These are phyloP conservation scores for Micromonas commoda DNA, from an alignment of 139 green algal species.

Conservation along the genomic window DNA sequence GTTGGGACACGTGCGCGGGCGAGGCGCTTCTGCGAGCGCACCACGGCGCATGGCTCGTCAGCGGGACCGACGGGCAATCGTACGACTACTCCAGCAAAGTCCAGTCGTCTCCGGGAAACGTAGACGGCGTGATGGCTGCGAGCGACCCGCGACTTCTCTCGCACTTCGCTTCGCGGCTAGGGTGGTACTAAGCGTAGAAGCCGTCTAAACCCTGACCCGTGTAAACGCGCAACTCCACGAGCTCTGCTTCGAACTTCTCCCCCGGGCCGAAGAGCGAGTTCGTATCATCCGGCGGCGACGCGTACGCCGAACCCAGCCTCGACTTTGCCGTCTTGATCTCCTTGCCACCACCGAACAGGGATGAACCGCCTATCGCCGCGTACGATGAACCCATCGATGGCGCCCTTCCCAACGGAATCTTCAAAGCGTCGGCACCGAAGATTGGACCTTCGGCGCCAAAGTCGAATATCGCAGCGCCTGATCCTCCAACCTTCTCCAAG, in stretches of 20 bases:
- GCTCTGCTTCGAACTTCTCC: not conserved
- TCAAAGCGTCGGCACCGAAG: slow-evolving; percentile 32
- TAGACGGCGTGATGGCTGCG: slow-evolving; percentile 13
- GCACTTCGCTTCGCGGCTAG: no score
- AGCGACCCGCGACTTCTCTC: no score
- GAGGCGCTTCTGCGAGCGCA: slow-evolving; percentile 26
- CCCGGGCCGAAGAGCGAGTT: slow-evolving; percentile 29
- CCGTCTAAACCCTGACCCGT: slow-evolving; percentile 5
- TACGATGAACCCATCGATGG: slow-evolving; percentile 23
- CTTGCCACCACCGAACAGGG: slow-evolving; percentile 9
- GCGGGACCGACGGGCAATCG: slow-evolving; percentile 9
- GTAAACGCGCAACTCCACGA: slow-evolving; percentile 32
- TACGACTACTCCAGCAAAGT: slow-evolving; percentile 27
- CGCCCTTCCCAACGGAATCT: slow-evolving; percentile 18
- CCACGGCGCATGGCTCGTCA: slow-evolving; percentile 10
- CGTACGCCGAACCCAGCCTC: slow-evolving; percentile 31
- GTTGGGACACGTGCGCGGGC: slow-evolving; percentile 35
- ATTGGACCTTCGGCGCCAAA: slow-evolving; percentile 31
- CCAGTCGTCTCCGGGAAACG: slow-evolving; percentile 12
- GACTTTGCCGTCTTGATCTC: slow-evolving; percentile 4
- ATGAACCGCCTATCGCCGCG: slow-evolving; percentile 19
- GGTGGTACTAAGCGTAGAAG: slow-evolving; percentile 29
- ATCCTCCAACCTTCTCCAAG: slow-evolving; percentile 29
- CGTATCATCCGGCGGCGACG: slow-evolving; percentile 8
- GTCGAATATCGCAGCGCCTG: slow-evolving; percentile 35